Percentiles rank a stretch among this genome's conserved stretches.
These are phyloP conservation scores for Candida silvicultrix DNA, from an alignment of 805 yeast species.

Conservation along the genomic window DNA sequence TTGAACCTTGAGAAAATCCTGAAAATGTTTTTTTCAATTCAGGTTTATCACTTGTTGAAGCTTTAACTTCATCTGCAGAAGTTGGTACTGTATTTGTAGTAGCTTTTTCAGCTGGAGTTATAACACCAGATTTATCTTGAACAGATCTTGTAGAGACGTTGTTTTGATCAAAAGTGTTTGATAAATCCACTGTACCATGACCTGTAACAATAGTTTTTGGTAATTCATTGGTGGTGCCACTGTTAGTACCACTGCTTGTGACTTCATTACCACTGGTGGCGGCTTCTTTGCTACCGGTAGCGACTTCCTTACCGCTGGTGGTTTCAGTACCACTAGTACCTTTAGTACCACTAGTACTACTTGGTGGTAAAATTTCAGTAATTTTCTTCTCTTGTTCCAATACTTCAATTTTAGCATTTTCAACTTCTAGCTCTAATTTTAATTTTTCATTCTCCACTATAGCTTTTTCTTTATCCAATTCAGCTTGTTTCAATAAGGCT, in stretches of 20 bases:
- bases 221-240: conserved; percentile 1
- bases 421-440: conserved; percentile 27
- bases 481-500: conserved; percentile 30
- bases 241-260: not conserved
- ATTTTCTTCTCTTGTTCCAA: conserved; percentile 31
- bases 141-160: not conserved
- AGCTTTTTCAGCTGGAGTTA: not conserved
- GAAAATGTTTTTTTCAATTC: conserved; percentile 30
- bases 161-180: conserved; percentile 1
- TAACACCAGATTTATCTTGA: conserved; percentile 1
- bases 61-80: conserved; percentile 7
- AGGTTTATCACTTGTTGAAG: conserved; percentile 2
- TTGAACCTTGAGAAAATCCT: conserved; percentile 42
- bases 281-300: conserved; percentile 1
- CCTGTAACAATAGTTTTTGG: not conserved
- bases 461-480: conserved; percentile 30
- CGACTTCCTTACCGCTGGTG: not conserved
- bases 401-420: conserved; percentile 28
- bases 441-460: conserved; percentile 30
- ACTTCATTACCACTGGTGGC: not conserved
- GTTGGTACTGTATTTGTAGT: conserved; percentile 2
- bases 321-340: not conserved
- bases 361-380: conserved; percentile 33
- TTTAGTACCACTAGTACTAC: too few relatives aligned
- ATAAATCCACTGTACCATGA: not conserved